These are phyloP conservation scores for Aspergillus persii DNA, from an alignment of 2,329 filamentous ascomycete species.

Conservation along the genomic window DNA sequence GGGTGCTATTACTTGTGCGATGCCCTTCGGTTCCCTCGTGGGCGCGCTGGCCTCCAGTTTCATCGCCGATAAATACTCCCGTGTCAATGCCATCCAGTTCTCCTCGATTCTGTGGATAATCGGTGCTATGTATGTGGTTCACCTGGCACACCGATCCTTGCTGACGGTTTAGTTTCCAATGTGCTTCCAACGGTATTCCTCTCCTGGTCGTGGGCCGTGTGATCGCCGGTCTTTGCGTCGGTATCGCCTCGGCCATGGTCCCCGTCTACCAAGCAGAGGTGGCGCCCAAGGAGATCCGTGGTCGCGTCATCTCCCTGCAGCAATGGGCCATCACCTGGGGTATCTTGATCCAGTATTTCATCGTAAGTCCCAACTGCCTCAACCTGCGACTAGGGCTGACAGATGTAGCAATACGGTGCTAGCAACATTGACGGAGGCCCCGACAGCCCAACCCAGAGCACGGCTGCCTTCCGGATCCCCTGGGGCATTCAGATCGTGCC, in stretches of 20 bases:
- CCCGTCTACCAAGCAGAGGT: slow-evolving; percentile 69
- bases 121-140: slow-evolving; percentile 12
- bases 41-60: slow-evolving; percentile 52
- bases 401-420: slow-evolving; percentile 16
- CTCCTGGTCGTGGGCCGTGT: slow-evolving; percentile 70
- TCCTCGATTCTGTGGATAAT: slow-evolving; percentile 50
- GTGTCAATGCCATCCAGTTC: slow-evolving; percentile 51
- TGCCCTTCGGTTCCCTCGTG: slow-evolving; percentile 38
- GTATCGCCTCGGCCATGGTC: slow-evolving; percentile 69
- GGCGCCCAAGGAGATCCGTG: slow-evolving; percentile 53
- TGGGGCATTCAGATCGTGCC: slow-evolving; percentile 64
- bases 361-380: slow-evolving; percentile 26
- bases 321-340: slow-evolving; percentile 73
- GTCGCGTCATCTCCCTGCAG: slow-evolving; percentile 66
- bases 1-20: slow-evolving; percentile 38
- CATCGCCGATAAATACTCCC: slow-evolving; percentile 52
- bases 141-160: too few species aligned
- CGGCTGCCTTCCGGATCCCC: slow-evolving; percentile 60
- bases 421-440: slow-evolving; percentile 55
- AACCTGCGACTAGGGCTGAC: neutral
- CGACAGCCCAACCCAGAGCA: slow-evolving; percentile 46
- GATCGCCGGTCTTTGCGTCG: slow-evolving; percentile 69
- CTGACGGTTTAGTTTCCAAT: slow-evolving; percentile 49
- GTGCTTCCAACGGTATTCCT: slow-evolving; percentile 61
- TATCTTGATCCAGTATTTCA: slow-evolving; percentile 65